Evolutionary conservation across 2,329 filamentous ascomycete species (phyloP), one percentile per base, ranked within the genome.

Genomic region (Paecilomyces dactylethromorphus): DNA sequence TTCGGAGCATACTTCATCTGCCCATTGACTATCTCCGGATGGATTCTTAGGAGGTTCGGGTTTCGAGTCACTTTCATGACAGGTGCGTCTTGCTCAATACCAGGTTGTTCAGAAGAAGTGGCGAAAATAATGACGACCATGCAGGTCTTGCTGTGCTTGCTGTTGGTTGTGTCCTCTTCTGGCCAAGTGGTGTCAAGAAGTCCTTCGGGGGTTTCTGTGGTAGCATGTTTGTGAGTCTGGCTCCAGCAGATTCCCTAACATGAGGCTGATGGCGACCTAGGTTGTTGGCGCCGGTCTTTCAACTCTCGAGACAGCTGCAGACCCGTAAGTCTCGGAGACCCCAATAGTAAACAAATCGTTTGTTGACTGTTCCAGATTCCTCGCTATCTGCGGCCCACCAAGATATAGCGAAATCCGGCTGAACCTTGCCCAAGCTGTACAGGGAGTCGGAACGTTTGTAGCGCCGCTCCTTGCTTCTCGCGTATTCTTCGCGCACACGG

Each of bases 181-280:
- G 82, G 84, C 84, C 84, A 1, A 82, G 80, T 32, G 79, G 81
- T 7, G 71, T 85, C 3, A 77, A 84, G 57, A 72, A 75, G 8
- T 81, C 78, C 0, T 86, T 86, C 63, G 82, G 80, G 2, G 84
- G 84, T 24, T 86, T 85, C 72, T 86, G 83, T 63, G 83, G 79
- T 7, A 80, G 80, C 59, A 84, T 83, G 63, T 84, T 85, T 65
- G 74, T 59, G 45, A 32, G 51, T 59, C 11, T 52, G 24, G n/a
- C 3, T 1, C 3, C 15, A 13, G 13, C 24, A 4, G 4, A 11
- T 22, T 4, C 10, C n/a, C n/a, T n/a, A 15, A 18, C n/a, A 22
- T 22, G 15, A 2, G n/a, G 11, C 50, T 52, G 18, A 52, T 24
- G 50, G 22, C 7, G 24, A 11, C 12, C 10, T 21, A 60, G 59